Base-by-base conservation (phyloP, 1,284 basidiomycete species). In the Neotropicomus parvogracilis region DNA sequence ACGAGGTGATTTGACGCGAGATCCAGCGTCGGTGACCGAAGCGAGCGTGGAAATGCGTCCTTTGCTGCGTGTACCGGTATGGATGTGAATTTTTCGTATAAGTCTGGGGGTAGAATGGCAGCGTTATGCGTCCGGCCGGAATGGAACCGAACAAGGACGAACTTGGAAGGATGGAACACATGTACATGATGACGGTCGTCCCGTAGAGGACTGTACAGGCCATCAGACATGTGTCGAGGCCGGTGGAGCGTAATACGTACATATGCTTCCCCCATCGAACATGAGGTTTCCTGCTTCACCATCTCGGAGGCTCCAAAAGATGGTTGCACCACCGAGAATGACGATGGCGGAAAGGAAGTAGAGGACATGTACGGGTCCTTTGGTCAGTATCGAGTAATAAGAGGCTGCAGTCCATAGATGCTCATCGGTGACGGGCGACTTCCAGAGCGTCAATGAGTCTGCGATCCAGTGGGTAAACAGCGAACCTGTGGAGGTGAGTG, bases 401-500 rank as follows among this genome's bases (percentile, higher is more conserved):
- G 76, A 71, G 6, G 87, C 88, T 4, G 88, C 82, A 5, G 80
- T 84, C 83, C 85, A 88, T 12, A 91, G 75, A 57, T 86, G 79
- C 50, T 81, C 79, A 58, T 90, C 86, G 10, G 85, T 87, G 54
- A 86, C 75, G 41, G 87, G 85, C 11, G 83, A 79, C 70, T 88
- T 88, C 88, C 88, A 91, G 35, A 91, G 74, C 28, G 88, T 90
- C 45, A 88, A 70, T 9, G 85, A 88, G 71, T 91, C 88, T 27
- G 88, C 88, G 56, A 88, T 89, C 88, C 88, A 91, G 63, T 91
- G 85, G 17, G 86, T 89, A 64, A 89, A 89, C 6, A 91, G 72
- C 42, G 84, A 72, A 44, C 88, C 88, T 90, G 65, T 36, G 44
- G 47, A 39, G 44, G 33, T 39, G 39, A 21, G 48, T 37, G 27